Evolutionary conservation across 768 basidiomycete species (phyloP), one percentile per base, ranked within the genome.

Genomic region (Baorangia bicolor): DNA sequence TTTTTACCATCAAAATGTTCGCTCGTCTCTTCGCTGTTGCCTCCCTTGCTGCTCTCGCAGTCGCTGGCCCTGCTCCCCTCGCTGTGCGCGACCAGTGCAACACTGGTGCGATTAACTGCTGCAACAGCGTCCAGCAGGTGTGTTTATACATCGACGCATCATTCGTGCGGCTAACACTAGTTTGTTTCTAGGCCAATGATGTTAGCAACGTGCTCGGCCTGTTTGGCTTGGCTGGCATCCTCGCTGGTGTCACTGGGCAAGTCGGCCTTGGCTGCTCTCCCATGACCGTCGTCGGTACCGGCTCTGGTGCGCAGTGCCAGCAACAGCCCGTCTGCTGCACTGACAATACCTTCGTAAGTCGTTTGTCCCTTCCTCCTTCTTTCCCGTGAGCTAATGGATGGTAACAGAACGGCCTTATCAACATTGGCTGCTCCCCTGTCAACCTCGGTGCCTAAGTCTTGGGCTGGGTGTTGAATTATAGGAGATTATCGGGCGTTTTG

Each of bases 11-110:
- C 53, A 50, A 23, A 33, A 64, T 64, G 63, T 64, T 64, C 30
- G 41, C 57, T 56, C 56, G 59, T 53, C 20, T 58, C 27, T 56
- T 58, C 9, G 57, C 54, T 9, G 41, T 63, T 45, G 63, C 56
- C 20, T 49, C 56, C 18, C 42, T 66, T 28, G 61, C 31, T 51
- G 65, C 52, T 5, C 33, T 64, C 49, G 63, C 51, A 3, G 43
- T 60, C 8, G 59, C 61, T 2, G 5, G 41, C 16, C 53, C 60
- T 23, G 47, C 35, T 33, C 31, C 38, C 27, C 18, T 57, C 30
- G 21, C 28, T 48, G 28, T 23, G 1, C 58, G 61, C 8, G 39
- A n/a, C 21, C 43, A 54, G 41, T 64, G 64, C 40, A 43, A 49
- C 44, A 59, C 53, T 16, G 65, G 64, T 27, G 0, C 27, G 2